Evolutionary conservation across 495 filamentous ascomycete genomes (phyloP).

Genomic region (Penicillium maclennaniae): DNA sequence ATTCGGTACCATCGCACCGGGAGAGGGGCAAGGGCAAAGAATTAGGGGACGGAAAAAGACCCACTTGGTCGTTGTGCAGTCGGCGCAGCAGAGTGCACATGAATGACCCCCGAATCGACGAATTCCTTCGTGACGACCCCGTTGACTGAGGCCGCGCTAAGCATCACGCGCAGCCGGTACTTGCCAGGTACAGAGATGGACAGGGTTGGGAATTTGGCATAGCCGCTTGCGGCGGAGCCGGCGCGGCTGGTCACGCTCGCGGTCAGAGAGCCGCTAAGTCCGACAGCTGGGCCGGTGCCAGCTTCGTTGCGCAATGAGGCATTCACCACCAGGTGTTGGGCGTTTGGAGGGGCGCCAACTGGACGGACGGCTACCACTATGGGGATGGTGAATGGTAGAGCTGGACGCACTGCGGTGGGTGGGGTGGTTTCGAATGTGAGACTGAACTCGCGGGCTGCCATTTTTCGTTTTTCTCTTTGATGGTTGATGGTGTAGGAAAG

Average conservation of each 20-base stretch:
- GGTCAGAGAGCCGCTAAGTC: constrained; percentile 31
- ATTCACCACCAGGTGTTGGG: constrained; percentile 34
- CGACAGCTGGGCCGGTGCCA: constrained; percentile 20
- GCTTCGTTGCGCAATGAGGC: constrained; percentile 32
- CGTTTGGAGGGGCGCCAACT: constrained; percentile 25
- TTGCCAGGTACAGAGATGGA: constrained; percentile 31
- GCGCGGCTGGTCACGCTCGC: constrained; percentile 35
- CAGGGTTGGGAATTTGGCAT: constrained; percentile 32
- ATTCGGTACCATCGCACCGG: neutral
- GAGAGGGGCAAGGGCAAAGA: neutral
- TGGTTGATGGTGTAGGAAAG: neutral
- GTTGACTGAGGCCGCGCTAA: constrained; percentile 28
- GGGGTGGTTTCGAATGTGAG: constrained; percentile 35
- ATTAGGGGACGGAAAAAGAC: constrained; percentile 13
- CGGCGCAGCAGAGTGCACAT: constrained; percentile 29
- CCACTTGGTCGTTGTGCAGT: constrained; percentile 34
- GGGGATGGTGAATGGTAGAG: constrained; percentile 32
- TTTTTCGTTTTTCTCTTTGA: constrained; percentile 6
- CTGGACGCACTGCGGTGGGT: constrained; percentile 27
- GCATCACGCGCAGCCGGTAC: constrained; percentile 37
- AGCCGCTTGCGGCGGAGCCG: constrained; percentile 36
- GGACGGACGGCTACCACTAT: constrained; percentile 35
- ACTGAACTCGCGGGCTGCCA: constrained; percentile 35
- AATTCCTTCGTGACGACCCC: constrained; percentile 33
- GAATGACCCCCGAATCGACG: constrained; percentile 33